Conservation (phyloP, 305 asterid species). For the Solanum hybrid region DNA sequence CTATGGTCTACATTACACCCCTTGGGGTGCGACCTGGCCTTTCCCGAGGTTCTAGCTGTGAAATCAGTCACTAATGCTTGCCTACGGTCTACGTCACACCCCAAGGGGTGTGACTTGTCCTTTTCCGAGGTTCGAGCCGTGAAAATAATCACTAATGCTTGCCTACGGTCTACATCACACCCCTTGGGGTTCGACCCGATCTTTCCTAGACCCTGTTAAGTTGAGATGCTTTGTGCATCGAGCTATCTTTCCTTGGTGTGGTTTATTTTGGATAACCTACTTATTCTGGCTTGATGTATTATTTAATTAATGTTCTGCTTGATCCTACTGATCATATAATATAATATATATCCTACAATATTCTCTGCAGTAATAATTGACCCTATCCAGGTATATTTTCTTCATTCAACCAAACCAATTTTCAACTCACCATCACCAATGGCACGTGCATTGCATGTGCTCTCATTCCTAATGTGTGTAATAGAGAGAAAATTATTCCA, state of each 20-base stretch:
- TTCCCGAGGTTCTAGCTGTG: neutral
- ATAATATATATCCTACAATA: neutral
- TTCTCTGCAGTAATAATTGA: neutral
- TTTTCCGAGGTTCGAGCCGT: neutral
- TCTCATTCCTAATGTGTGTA: neutral
- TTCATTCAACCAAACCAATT: neutral
- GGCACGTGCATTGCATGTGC: conserved; percentile 14
- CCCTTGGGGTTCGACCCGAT: neutral
- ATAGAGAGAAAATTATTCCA: neutral
- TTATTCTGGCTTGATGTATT: neutral
- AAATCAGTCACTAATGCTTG: neutral
- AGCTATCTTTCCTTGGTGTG: neutral
- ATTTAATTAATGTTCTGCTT: neutral
- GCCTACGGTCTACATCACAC: neutral
- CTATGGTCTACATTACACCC: neutral
- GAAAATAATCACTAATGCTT: neutral
- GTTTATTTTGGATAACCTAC: neutral
- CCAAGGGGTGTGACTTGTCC: neutral
- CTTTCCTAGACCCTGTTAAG: neutral
- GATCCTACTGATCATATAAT: neutral
- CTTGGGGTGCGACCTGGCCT: neutral
- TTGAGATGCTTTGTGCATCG: too few relatives aligned
- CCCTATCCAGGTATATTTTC: neutral
- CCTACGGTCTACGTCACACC: neutral
- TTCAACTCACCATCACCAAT: neutral